These are phyloP conservation scores for Cryomyces minteri DNA, from an alignment of 495 filamentous ascomycete species.

Conservation along the genomic window DNA sequence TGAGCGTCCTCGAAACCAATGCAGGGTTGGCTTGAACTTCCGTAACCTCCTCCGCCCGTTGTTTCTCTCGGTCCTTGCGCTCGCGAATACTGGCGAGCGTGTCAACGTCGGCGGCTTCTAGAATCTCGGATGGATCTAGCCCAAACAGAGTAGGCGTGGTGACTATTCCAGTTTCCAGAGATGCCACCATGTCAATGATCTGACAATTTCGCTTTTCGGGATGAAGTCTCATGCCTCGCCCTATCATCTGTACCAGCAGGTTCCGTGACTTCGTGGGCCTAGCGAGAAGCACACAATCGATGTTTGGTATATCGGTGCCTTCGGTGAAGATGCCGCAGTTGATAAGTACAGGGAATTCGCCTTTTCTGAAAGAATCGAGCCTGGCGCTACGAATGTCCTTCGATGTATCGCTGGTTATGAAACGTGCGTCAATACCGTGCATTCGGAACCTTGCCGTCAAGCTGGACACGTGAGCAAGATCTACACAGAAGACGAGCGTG, in stretches of 20 bases:
- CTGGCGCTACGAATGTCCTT: conserved; percentile 42
- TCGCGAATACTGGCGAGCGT: conserved; percentile 36
- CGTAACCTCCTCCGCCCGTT: conserved; percentile 1
- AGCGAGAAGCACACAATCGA: conserved; percentile 82
- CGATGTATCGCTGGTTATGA: conserved; percentile 61
- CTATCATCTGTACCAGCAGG: conserved; percentile 93
- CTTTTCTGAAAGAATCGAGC: conserved; percentile 51
- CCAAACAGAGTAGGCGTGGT: conserved; percentile 89
- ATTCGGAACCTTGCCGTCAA: conserved; percentile 59
- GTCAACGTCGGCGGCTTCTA: conserved; percentile 39
- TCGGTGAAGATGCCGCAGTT: conserved; percentile 97
- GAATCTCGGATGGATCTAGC: conserved; percentile 65
- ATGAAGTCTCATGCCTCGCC: conserved; percentile 70
- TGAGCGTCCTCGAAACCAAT: not conserved
- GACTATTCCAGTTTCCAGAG: conserved; percentile 60
- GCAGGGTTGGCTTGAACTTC: not conserved
- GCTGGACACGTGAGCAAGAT: conserved; percentile 56
- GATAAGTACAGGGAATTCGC: conserved; percentile 72
- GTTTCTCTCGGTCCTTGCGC: conserved; percentile 16
- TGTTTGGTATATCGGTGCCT: conserved; percentile 92
- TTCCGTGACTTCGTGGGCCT: conserved; percentile 81
- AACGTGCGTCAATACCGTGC: conserved; percentile 64
- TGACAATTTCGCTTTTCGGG: conserved; percentile 77
- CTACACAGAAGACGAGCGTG: conserved; percentile 84
- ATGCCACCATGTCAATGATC: conserved; percentile 90